These are phyloP conservation scores for Grosmannia penicillata DNA, from an alignment of 2,329 filamentous ascomycete genomes.

Conservation along the genomic window DNA sequence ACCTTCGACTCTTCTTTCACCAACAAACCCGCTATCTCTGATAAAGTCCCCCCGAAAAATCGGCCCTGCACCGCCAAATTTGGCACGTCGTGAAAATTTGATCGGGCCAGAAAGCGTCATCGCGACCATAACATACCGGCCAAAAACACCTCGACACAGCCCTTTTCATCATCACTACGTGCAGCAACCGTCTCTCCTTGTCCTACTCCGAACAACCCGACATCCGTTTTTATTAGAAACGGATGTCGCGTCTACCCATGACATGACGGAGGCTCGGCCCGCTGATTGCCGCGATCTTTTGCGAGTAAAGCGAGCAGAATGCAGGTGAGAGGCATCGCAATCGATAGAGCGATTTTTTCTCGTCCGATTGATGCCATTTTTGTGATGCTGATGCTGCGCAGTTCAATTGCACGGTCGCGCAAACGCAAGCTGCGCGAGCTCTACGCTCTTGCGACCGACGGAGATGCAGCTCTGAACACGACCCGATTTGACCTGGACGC, in stretches of 20 bases:
- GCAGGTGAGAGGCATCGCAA: constrained; percentile 35
- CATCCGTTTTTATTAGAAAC: constrained; percentile 50
- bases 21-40: constrained; percentile 10
- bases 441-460: constrained; percentile 63
- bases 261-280: constrained; percentile 57
- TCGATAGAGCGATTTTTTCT: constrained; percentile 33
- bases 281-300: constrained; percentile 52
- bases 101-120: constrained; percentile 8
- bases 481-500: constrained; percentile 42
- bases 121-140: constrained; percentile 15
- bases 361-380: constrained; percentile 31
- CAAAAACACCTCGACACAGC: constrained; percentile 17
- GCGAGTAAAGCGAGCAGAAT: constrained; percentile 48
- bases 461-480: constrained; percentile 44
- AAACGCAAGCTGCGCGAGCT: constrained; percentile 86
- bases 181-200: constrained; percentile 17
- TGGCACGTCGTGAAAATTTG: constrained; percentile 12
- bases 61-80: constrained; percentile 6
- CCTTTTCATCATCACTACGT: constrained; percentile 21
- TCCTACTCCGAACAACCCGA: constrained; percentile 20
- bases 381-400: constrained; percentile 29
- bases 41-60: constrained; percentile 12
- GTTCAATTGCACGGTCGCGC: constrained; percentile 65
- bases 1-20: constrained; percentile 1
- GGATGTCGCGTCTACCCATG: constrained; percentile 55